These are phyloP conservation scores for Ustilago loliicola DNA, from an alignment of 1,284 basidiomycete genomes.

Conservation along the genomic window DNA sequence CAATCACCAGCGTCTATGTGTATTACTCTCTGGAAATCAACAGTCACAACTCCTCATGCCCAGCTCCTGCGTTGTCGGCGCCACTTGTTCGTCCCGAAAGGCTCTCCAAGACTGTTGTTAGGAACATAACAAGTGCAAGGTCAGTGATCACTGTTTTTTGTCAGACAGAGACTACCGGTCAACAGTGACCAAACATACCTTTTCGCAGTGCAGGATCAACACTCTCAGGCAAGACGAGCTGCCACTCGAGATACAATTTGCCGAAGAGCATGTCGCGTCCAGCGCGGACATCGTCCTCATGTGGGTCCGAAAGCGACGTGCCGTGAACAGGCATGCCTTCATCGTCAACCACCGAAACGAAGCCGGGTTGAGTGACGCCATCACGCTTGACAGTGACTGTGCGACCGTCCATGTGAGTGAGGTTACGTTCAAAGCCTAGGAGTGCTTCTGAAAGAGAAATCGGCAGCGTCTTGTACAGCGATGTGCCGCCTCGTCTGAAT, in stretches of 20 bases:
- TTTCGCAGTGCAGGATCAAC: conserved; percentile 52
- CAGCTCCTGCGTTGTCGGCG: not conserved
- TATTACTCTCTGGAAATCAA: not conserved
- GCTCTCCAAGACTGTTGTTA: conserved; percentile 24
- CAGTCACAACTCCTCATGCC: conserved; percentile 27
- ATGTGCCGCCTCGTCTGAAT: conserved; percentile 59
- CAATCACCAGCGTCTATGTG: not conserved
- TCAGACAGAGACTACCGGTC: no score
- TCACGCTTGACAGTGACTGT: conserved; percentile 53
- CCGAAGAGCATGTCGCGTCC: conserved; percentile 53
- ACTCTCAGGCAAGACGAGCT: conserved; percentile 59
- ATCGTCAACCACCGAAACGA: conserved; percentile 52
- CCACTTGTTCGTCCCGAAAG: conserved; percentile 15
- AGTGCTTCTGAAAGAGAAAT: conserved; percentile 67
- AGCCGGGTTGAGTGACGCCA: conserved; percentile 64
- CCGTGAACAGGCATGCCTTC: conserved; percentile 67
- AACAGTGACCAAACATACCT: conserved; percentile 24
- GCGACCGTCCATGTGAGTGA: conserved; percentile 66
- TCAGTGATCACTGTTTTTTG: not conserved
- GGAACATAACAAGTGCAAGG: not conserved
- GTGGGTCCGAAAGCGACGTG: conserved; percentile 32
- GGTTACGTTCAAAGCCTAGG: conserved; percentile 62
- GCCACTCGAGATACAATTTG: conserved; percentile 66
- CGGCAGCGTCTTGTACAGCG: conserved; percentile 63
- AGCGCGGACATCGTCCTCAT: conserved; percentile 35